Conservation (phyloP, 768 basidiomycete species). For the Cyathus striatus region DNA sequence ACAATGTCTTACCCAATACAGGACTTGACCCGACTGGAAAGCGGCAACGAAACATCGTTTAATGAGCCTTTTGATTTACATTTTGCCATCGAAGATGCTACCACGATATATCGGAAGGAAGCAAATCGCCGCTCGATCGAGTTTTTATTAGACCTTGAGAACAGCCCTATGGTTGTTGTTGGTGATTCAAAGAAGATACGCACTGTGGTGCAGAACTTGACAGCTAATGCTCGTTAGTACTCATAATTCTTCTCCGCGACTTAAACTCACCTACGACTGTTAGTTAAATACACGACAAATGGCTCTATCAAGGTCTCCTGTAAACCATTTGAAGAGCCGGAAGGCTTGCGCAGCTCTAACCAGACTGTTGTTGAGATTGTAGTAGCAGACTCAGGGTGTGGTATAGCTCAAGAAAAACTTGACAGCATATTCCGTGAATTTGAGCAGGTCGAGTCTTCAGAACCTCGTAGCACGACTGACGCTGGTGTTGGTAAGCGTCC, state of each 20-base stretch:
- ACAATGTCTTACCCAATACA: conserved; percentile 10
- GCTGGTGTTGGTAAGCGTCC: conserved; percentile 44
- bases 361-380: conserved; percentile 62
- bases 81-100: conserved; percentile 55
- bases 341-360: conserved; percentile 36
- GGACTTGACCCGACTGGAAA: conserved; percentile 77
- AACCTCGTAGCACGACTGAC: conserved; percentile 27
- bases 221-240: conserved; percentile 63
- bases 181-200: conserved; percentile 72
- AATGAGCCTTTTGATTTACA: conserved; percentile 73
- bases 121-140: conserved; percentile 54
- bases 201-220: conserved; percentile 73
- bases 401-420: conserved; percentile 60
- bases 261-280: conserved; percentile 3
- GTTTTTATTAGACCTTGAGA: conserved; percentile 51
- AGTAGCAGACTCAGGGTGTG: conserved; percentile 69
- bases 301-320: conserved; percentile 64
- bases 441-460: conserved; percentile 63
- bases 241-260: not conserved
- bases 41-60: conserved; percentile 68
- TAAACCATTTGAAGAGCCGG: conserved; percentile 42
- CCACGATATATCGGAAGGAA: conserved; percentile 59
- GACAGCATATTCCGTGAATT: conserved; percentile 78
- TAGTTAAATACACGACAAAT: conserved; percentile 67
- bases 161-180: conserved; percentile 55